phyloP scores from a whole-genome alignment of 1,284 basidiomycete genomes.

The Trametes versicolor region DNA sequence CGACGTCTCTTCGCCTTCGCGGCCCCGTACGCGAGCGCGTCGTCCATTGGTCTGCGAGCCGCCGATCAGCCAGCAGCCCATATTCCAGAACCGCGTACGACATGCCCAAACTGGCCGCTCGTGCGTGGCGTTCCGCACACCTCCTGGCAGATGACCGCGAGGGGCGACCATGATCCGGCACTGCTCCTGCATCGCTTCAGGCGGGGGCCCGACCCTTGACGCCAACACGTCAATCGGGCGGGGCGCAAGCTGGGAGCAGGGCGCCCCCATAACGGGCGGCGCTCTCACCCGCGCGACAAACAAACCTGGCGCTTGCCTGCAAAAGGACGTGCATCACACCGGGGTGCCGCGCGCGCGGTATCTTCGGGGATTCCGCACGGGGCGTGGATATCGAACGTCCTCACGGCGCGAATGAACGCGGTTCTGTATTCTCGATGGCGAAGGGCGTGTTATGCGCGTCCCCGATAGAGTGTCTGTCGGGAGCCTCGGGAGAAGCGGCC shows the following conservation, averaged over 20 bases:
- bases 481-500: not conserved
- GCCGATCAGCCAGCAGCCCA: not conserved
- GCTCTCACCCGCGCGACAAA: not conserved
- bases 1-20: not conserved
- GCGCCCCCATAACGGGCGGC: not conserved
- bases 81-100: not conserved
- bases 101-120: not conserved
- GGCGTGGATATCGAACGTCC: not conserved
- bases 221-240: not conserved
- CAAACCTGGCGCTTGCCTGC: not conserved
- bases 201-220: not conserved
- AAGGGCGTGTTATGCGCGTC: not conserved
- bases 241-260: not conserved
- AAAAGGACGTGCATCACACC: conserved; percentile 2
- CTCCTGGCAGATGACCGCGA: not conserved
- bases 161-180: not conserved
- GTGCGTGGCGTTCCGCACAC: not conserved
- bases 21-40: not conserved
- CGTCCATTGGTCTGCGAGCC: not conserved
- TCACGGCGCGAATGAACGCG: not conserved
- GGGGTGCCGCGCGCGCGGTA: not conserved
- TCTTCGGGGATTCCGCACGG: not conserved
- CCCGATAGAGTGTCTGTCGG: not conserved
- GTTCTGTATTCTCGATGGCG: not conserved
- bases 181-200: conserved; percentile 5